A percentile compares a stretch with the other conserved stretches of the same genome.
Conservation (phyloP, 176 grass and related monocot genomes). For the Oryza australiensis region DNA sequence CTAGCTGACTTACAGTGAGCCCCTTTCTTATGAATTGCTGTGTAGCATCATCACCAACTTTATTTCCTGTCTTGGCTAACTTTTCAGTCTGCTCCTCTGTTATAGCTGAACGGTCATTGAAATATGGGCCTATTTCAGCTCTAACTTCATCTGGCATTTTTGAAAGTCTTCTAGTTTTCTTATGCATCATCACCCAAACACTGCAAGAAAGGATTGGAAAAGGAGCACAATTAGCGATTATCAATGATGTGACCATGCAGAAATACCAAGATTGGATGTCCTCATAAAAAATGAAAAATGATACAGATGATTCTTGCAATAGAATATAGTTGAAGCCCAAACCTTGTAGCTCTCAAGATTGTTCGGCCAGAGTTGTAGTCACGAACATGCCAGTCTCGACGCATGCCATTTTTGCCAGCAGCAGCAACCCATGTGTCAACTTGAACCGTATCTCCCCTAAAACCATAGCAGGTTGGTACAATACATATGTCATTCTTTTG, state of each 20-base stretch:
- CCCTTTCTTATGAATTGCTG: conserved; percentile 76
- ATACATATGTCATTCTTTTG: not conserved
- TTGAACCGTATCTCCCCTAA: conserved; percentile 91
- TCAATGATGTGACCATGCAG: conserved; percentile 2
- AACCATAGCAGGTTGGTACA: conserved; percentile 25
- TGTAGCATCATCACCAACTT: conserved; percentile 33
- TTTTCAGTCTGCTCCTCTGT: conserved; percentile 73
- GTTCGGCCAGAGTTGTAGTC: conserved; percentile 81
- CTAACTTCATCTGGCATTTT: conserved; percentile 96
- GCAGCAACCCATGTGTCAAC: conserved; percentile 95
- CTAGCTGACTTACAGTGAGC: conserved; percentile 74
- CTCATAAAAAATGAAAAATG: not conserved
- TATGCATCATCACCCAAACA: conserved; percentile 99
- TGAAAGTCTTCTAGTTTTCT: conserved; percentile 82
- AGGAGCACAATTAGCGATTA: not conserved
- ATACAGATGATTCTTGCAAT: not conserved
- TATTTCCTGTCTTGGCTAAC: conserved; percentile 58
- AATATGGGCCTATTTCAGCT: conserved; percentile 89
- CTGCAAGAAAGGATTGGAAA: conserved; percentile 41
- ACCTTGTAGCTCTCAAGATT: conserved; percentile 93
- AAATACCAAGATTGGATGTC: not conserved
- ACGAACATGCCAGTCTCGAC: conserved; percentile 91
- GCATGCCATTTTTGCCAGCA: conserved; percentile 98
- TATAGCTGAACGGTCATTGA: conserved; percentile 64
- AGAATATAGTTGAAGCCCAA: conserved; percentile 7